These are phyloP conservation scores for Suhomyces choctaworum DNA, from an alignment of 1,139 yeast genomes.

Conservation along the genomic window DNA sequence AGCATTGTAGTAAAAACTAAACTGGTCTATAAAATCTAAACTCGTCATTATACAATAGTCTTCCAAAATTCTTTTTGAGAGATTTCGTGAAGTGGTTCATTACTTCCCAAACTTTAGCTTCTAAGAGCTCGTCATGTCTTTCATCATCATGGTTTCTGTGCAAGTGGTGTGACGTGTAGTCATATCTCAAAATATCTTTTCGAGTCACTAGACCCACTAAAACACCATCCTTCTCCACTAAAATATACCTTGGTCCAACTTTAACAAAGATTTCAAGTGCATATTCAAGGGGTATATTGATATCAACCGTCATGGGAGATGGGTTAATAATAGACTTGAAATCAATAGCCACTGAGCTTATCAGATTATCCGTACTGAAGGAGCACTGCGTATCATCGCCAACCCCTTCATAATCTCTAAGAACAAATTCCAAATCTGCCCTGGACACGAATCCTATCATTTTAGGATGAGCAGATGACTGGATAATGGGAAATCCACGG, in stretches of 20 bases:
- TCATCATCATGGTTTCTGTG: constrained; percentile 17
- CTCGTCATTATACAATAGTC: constrained; percentile 34
- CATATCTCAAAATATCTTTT: constrained; percentile 65
- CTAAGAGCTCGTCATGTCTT: constrained; percentile 25
- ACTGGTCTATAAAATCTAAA: constrained; percentile 15
- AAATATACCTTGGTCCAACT: constrained; percentile 75
- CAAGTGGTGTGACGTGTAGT: constrained; percentile 34
- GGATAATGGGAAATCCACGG: constrained; percentile 59
- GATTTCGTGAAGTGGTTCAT: constrained; percentile 27
- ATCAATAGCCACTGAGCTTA: constrained; percentile 19
- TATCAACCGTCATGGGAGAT: constrained; percentile 64
- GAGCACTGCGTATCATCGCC: constrained; percentile 22
- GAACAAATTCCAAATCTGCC: constrained; percentile 30
- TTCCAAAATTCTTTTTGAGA: constrained; percentile 29
- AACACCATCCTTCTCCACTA: constrained; percentile 57
- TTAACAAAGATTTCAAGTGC: constrained; percentile 71
- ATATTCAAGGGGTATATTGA: constrained; percentile 58
- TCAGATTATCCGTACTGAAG: constrained; percentile 17
- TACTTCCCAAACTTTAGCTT: constrained; percentile 40
- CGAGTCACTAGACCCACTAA: constrained; percentile 65
- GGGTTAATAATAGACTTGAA: constrained; percentile 50
- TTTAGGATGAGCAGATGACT: constrained; percentile 32
- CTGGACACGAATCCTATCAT: constrained; percentile 40
- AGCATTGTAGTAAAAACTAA: not conserved
- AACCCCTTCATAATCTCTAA: constrained; percentile 19